Conservation (phyloP, 441 rosid genomes). For the Capsella rubella region DNA sequence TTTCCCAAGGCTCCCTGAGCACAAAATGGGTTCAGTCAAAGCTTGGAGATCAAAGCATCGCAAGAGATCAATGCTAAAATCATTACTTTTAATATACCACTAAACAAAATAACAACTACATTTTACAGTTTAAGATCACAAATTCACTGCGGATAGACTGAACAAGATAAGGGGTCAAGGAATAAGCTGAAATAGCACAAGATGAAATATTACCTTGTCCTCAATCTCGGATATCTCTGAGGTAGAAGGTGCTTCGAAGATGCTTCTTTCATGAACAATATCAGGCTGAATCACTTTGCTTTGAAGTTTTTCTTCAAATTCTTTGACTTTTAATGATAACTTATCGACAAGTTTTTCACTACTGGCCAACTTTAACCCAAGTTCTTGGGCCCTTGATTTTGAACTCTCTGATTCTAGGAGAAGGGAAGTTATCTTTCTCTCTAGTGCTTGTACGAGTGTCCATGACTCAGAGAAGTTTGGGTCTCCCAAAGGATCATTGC, state of each 20-base stretch:
- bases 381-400: constrained; percentile 67
- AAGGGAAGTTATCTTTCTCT: constrained; percentile 59
- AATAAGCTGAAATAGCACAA: constrained; percentile 13
- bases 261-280: constrained; percentile 72
- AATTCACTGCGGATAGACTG: constrained; percentile 2
- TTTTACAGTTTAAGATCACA: constrained; percentile 6
- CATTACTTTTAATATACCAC: constrained; percentile 23
- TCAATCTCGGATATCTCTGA: constrained; percentile 93
- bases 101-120: constrained; percentile 21
- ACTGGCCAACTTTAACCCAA: constrained; percentile 63
- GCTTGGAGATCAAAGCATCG: constrained; percentile 13
- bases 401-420: constrained; percentile 68
- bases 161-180: constrained; percentile 7
- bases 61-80: not conserved
- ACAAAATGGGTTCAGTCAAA: constrained; percentile 30
- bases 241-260: constrained; percentile 72
- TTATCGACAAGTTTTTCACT: constrained; percentile 78
- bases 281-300: constrained; percentile 62
- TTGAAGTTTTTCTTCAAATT: constrained; percentile 70
- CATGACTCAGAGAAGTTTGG: constrained; percentile 49
- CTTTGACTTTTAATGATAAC: constrained; percentile 61
- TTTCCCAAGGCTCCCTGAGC: constrained; percentile 67
- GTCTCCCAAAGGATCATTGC: constrained; percentile 53
- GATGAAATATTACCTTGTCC: constrained; percentile 60
- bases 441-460: constrained; percentile 60